Evolutionary conservation across 2,329 filamentous ascomycete genomes (phyloP).

Genomic region (Cercospora beticola): DNA sequence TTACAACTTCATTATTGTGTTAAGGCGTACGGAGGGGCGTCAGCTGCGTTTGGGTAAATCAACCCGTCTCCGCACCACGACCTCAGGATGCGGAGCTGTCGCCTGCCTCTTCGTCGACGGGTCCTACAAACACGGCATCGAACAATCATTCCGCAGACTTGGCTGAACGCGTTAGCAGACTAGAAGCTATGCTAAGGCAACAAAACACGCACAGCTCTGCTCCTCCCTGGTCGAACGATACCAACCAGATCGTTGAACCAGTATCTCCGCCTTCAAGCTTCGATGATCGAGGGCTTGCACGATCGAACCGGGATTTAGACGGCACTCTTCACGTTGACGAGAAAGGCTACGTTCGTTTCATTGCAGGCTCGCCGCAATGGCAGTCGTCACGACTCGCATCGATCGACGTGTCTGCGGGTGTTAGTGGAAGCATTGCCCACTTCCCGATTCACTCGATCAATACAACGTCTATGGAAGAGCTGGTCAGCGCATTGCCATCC

Average conservation of each 20-base stretch:
- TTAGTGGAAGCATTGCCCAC: background rate
- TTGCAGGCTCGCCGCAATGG: background rate
- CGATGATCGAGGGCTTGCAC: background rate
- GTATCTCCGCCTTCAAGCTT: background rate
- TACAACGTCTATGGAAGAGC: background rate
- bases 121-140: background rate
- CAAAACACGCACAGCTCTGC: background rate
- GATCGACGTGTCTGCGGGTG: background rate
- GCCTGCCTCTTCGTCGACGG: background rate
- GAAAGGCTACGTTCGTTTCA: background rate
- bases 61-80: background rate
- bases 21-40: background rate
- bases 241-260: background rate
- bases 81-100: background rate
- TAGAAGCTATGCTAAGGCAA: background rate
- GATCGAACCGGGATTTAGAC: background rate
- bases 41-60: background rate
- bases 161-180: background rate
- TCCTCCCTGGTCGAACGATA: background rate
- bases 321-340: background rate
- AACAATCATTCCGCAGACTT: background rate
- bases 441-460: background rate
- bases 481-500: constrained; percentile 1
- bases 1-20: background rate
- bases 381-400: background rate